These are phyloP conservation scores for Udeniomyces megalosporus DNA, from an alignment of 768 basidiomycete species.

Conservation along the genomic window DNA sequence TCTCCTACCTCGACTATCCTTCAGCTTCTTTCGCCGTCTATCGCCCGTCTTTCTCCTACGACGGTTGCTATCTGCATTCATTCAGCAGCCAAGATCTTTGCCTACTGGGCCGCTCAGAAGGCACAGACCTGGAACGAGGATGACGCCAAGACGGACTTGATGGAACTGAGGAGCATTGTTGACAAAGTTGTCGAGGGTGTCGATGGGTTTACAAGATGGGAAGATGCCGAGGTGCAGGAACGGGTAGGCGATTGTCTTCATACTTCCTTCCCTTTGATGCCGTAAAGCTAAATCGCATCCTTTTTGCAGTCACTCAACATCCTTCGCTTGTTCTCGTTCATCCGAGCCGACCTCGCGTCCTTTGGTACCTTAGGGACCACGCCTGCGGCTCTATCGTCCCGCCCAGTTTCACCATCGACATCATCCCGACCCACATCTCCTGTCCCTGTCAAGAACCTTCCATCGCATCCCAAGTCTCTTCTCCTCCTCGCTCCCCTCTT, in stretches of 20 bases:
- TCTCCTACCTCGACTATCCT: slow-evolving; percentile 60
- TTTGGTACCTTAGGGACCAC: too few relatives aligned
- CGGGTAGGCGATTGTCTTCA: slow-evolving; percentile 38
- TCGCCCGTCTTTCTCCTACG: slow-evolving; percentile 41
- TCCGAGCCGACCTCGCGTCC: slow-evolving; percentile 56
- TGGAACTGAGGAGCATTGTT: slow-evolving; percentile 48
- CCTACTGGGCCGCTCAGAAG: slow-evolving; percentile 59
- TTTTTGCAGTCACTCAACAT: slow-evolving; percentile 33
- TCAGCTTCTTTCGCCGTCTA: slow-evolving; percentile 48
- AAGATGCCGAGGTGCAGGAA: slow-evolving; percentile 81
- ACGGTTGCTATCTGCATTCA: slow-evolving; percentile 67
- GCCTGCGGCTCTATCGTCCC: slow-evolving; percentile 14
- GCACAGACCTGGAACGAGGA: slow-evolving; percentile 65
- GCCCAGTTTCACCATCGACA: slow-evolving; percentile 27
- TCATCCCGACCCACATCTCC: too few relatives aligned
- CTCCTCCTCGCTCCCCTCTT: slow-evolving; percentile 71
- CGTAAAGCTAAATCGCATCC: slow-evolving; percentile 18
- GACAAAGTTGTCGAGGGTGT: slow-evolving; percentile 47
- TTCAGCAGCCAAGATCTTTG: slow-evolving; percentile 71
- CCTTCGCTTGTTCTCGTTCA: slow-evolving; percentile 55
- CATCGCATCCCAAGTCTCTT: slow-evolving; percentile 67
- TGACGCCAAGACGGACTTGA: slow-evolving; percentile 31
- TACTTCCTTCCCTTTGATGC: slow-evolving; percentile 21
- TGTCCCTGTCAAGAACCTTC: not conserved
- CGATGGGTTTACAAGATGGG: slow-evolving; percentile 41